Evolutionary conservation across 208 protist species (phyloP).

Genomic region (Strigomonas galati): DNA sequence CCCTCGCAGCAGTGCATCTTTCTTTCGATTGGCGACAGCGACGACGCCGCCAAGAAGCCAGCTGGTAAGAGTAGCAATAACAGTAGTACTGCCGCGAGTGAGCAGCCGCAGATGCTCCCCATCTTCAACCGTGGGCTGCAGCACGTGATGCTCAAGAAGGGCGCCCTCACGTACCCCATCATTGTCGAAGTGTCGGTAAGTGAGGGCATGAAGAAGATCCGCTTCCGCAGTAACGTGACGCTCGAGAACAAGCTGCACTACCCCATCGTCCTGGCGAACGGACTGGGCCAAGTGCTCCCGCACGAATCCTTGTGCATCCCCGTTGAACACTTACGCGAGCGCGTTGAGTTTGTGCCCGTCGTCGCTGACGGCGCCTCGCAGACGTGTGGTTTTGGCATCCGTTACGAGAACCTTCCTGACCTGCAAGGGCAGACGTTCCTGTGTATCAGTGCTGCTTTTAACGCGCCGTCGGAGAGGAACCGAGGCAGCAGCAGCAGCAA

Average conservation of each 20-base stretch:
- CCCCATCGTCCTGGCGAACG: constrained; percentile 22
- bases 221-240: constrained; percentile 44
- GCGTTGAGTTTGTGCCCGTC: constrained; percentile 28
- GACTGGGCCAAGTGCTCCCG: constrained; percentile 23
- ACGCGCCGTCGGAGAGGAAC: background rate
- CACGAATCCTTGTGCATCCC: constrained; percentile 15
- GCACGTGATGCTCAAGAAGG: constrained; percentile 15
- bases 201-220: constrained; percentile 32
- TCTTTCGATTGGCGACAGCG: constrained; percentile 19
- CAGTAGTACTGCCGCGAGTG: background rate
- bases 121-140: constrained; percentile 12
- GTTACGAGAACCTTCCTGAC: constrained; percentile 53
- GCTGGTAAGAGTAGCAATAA: background rate
- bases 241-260: constrained; percentile 46
- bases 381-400: constrained; percentile 41
- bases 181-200: constrained; percentile 29
- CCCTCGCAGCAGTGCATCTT: constrained; percentile 46
- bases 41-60: background rate
- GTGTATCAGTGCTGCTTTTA: constrained; percentile 26
- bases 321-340: constrained; percentile 23
- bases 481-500: background rate
- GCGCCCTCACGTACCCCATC: constrained; percentile 15
- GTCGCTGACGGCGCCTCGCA: constrained; percentile 8
- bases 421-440: constrained; percentile 45
- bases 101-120: constrained; percentile 10